Evolutionary conservation across 768 basidiomycete genomes (phyloP).

Genomic region (Leccinum longicurvipes): DNA sequence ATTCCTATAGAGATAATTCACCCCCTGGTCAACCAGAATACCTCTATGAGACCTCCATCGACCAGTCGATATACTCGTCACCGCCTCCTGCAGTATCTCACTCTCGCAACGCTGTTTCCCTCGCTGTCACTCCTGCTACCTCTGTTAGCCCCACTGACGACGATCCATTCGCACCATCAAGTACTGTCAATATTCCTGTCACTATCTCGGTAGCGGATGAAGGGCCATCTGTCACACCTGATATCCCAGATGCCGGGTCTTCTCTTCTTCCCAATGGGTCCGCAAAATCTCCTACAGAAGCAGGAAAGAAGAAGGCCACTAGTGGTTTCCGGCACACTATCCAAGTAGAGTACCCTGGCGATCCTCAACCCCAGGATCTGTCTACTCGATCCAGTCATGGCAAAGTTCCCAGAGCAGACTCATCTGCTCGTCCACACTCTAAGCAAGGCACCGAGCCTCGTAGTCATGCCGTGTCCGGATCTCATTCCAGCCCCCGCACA

Average conservation of each 20-base stretch:
- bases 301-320: slow-evolving; percentile 43
- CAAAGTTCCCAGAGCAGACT: slow-evolving; percentile 19
- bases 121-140: slow-evolving; percentile 45
- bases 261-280: slow-evolving; percentile 23
- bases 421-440: slow-evolving; percentile 9
- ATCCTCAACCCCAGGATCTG: slow-evolving; percentile 34
- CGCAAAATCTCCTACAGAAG: slow-evolving; percentile 38
- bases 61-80: slow-evolving; percentile 48
- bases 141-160: slow-evolving; percentile 46
- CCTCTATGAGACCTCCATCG: slow-evolving; percentile 69
- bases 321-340: slow-evolving; percentile 81
- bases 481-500: slow-evolving; percentile 1
- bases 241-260: slow-evolving; percentile 18
- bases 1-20: slow-evolving; percentile 49
- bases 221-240: slow-evolving; percentile 13
- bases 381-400: slow-evolving; percentile 17
- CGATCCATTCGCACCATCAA: slow-evolving; percentile 65
- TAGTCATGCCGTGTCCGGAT: slow-evolving; percentile 17
- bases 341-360: slow-evolving; percentile 87
- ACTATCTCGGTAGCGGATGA: slow-evolving; percentile 30
- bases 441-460: slow-evolving; percentile 16
- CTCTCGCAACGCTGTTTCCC: slow-evolving; percentile 38
- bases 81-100: slow-evolving; percentile 32
- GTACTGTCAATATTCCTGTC: slow-evolving; percentile 27
- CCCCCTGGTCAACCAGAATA: slow-evolving; percentile 54